A percentile compares a stretch with the other conserved stretches of the same genome.
Evolutionary conservation across 139 green algal species (phyloP).

Genomic region (Bryopsis sp.): DNA sequence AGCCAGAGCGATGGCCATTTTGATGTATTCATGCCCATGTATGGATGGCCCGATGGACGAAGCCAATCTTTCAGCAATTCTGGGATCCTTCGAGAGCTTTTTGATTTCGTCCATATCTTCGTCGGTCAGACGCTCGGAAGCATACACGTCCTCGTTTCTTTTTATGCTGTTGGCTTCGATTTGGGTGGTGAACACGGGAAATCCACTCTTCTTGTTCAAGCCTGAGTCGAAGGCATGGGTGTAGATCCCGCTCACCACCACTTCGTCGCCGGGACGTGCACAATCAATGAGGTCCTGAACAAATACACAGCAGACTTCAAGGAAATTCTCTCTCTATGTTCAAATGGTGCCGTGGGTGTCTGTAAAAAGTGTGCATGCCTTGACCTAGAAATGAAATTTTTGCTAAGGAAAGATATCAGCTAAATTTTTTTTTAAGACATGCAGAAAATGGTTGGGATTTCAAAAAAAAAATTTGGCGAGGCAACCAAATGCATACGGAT

Average conservation of each 20-base stretch:
- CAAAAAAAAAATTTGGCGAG: too few relatives aligned
- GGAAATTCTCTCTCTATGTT: too few relatives aligned
- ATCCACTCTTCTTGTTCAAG: constrained; percentile 85
- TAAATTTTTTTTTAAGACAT: too few relatives aligned
- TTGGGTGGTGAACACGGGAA: constrained; percentile 91
- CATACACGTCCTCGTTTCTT: constrained; percentile 69
- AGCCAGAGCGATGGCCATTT: constrained; percentile 84
- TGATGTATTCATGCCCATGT: constrained; percentile 97
- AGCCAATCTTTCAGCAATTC: constrained; percentile 78
- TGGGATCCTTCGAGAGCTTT: constrained; percentile 59
- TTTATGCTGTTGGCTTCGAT: constrained; percentile 91
- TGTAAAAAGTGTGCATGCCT: too few relatives aligned
- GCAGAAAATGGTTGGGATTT: too few relatives aligned
- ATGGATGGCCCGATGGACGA: constrained; percentile 97
- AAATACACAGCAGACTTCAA: too few relatives aligned
- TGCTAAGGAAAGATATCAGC: too few relatives aligned
- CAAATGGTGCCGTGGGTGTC: too few relatives aligned
- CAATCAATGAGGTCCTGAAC: constrained; percentile 95
- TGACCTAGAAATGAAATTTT: too few relatives aligned
- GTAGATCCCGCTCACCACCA: constrained; percentile 93
- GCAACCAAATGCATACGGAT: too few relatives aligned
- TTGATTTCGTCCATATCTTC: constrained; percentile 82
- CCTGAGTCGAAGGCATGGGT: constrained; percentile 76
- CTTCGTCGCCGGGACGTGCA: constrained; percentile 86
- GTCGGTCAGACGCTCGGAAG: constrained; percentile 71